Percentiles rank a stretch among this genome's conserved stretches.
Conservation (phyloP, 163 green algal species). For the Chlorella variabilis region DNA sequence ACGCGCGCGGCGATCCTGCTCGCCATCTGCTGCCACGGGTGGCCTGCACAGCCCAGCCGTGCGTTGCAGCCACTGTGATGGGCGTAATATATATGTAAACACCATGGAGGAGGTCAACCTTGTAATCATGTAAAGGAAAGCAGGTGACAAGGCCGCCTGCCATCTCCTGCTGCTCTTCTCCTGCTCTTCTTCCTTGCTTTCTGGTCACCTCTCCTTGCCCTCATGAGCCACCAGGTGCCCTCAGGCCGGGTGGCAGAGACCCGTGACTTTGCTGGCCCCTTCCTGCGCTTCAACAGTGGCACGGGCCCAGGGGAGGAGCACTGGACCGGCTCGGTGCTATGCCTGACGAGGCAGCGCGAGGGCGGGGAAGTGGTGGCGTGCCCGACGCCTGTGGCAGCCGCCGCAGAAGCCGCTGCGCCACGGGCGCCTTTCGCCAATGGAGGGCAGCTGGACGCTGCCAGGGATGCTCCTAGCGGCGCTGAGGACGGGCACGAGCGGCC, state of each 20-base stretch:
- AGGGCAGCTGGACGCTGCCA: background rate
- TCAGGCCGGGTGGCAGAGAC: background rate
- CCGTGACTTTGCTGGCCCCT: constrained; percentile 12
- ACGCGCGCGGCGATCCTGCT: too few species aligned
- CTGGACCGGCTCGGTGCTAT: constrained; percentile 1
- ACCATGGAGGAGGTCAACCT: too few species aligned
- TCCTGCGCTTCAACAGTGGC: constrained; percentile 24
- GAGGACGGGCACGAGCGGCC: background rate
- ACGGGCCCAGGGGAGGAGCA: background rate
- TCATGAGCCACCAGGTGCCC: background rate
- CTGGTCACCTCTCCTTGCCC: background rate
- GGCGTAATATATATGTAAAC: background rate
- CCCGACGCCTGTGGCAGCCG: background rate
- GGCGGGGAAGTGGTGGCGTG: background rate
- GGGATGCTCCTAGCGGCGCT: background rate
- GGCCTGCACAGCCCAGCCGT: too few species aligned
- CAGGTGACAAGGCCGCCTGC: too few species aligned
- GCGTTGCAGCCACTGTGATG: too few species aligned
- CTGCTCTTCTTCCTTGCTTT: background rate
- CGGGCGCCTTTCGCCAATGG: too few species aligned
- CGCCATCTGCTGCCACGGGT: too few species aligned
- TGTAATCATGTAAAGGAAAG: too few species aligned
- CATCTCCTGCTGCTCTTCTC: background rate
- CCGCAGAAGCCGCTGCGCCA: too few species aligned
- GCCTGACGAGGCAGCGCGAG: background rate